Conservation (phyloP, 345 rosid species). For the Populus deltoides region DNA sequence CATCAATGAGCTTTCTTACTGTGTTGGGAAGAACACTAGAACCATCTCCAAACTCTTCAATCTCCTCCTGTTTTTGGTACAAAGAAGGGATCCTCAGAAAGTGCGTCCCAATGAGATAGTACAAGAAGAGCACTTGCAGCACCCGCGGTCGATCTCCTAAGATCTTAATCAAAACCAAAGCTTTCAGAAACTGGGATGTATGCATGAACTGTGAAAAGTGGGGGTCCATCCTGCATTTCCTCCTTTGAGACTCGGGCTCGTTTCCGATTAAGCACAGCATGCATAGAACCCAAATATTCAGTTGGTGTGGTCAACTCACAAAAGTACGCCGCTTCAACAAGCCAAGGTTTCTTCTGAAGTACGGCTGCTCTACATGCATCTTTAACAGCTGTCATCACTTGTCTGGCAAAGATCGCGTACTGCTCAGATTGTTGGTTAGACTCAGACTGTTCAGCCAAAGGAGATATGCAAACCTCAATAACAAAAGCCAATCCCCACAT, state of each 20-base stretch:
- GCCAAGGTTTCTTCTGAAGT: constrained; percentile 64
- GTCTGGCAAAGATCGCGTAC: constrained; percentile 67
- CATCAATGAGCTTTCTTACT: constrained; percentile 75
- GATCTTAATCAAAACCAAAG: constrained; percentile 84
- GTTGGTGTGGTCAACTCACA: constrained; percentile 79
- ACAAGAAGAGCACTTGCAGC: constrained; percentile 88
- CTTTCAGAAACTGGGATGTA: constrained; percentile 87
- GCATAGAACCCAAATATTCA: constrained; percentile 69
- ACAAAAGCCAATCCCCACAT: constrained; percentile 89
- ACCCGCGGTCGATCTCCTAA: constrained; percentile 78
- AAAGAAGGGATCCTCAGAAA: constrained; percentile 85
- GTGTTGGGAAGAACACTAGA: constrained; percentile 82
- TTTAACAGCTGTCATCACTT: constrained; percentile 82
- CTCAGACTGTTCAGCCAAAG: constrained; percentile 33
- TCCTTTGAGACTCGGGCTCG: constrained; percentile 82
- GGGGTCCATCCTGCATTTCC: constrained; percentile 91
- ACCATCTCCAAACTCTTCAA: constrained; percentile 87
- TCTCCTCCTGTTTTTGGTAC: constrained; percentile 88
- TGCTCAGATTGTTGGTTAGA: constrained; percentile 54
- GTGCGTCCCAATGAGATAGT: constrained; percentile 87
- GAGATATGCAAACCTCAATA: constrained; percentile 55
- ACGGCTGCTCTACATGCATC: constrained; percentile 81
- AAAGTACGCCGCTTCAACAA: constrained; percentile 93
- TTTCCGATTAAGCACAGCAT: constrained; percentile 72
- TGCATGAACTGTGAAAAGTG: constrained; percentile 69